Base-by-base conservation (phyloP, 202 grass and related monocot genomes). In the Zizania palustris region DNA sequence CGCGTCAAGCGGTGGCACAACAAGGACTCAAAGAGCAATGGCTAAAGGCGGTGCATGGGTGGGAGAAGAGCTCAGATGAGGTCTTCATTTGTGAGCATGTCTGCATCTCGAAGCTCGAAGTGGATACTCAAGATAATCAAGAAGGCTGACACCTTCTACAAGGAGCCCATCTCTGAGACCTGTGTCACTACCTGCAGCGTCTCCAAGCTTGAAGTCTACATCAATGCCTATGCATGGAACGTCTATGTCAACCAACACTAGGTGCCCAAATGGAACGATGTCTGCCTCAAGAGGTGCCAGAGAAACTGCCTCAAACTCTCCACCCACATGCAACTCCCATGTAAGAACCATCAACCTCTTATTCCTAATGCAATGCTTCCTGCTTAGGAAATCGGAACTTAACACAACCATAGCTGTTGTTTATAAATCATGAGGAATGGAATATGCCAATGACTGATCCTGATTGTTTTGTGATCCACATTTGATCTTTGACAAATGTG, bases 261-360 rank as follows among this genome's bases (percentile, higher is more conserved):
- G 79, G 91, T 97, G 58, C 94, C 94, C 38, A 97, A 97, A 83
- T 97, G 94, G 94, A 97, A 97, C 66, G 91, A 97, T 65, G 92
- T 92, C 65, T 93, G 94, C 83, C 88, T 97, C 11, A 97, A 97
- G 86, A 82, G 86, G 56, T 97, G 94, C 78, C 94, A 97, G 83
- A 97, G 84, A 45, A 91, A 97, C 81, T 97, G 93, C 80, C 86
- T 93, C 51, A 97, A 87, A 65, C 86, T 97, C 66, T 90, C 90
- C 9, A 85, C 88, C 55, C 75, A 88, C 42, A 87, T 80, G 75
- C 83, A 83, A 63, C 72, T 42, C 3, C 37, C 19, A 15, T 53
- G 18, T 67, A 19, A 36, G 19, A 51, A 4, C n/a, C 9, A 21
- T 19, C 10, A 58, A 14, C 3, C 20, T 44, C 66, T 72, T 42